Percentiles rank a stretch among this genome's conserved stretches.
Evolutionary conservation across 164 flowering plant species (phyloP).

Genomic region (Chimonanthus praecox): DNA sequence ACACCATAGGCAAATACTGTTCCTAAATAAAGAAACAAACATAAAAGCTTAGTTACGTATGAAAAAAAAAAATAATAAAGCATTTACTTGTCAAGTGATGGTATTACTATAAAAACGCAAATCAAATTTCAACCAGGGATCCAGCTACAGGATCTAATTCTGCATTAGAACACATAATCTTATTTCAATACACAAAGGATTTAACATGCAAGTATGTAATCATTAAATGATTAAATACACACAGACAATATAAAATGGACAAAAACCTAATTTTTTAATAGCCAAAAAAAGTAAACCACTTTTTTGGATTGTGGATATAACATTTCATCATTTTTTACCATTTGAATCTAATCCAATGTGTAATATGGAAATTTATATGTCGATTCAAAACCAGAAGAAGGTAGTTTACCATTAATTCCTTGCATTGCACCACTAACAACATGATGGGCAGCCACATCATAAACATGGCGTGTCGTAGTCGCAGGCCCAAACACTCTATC

Average conservation of each 20-base stretch:
- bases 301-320: no score
- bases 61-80: not conserved
- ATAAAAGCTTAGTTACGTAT: not conserved
- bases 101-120: not conserved
- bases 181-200: not conserved
- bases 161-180: not conserved
- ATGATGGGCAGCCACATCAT: constrained; percentile 72
- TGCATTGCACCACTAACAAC: constrained; percentile 68
- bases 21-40: constrained; percentile 26
- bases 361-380: not conserved
- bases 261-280: no score
- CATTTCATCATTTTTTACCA: no score
- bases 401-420: constrained; percentile 57
- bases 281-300: no score
- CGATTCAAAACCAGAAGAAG: not conserved
- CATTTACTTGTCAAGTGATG: not conserved
- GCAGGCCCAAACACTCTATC: constrained; percentile 80
- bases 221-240: not conserved
- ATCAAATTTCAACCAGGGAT: not conserved
- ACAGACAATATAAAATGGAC: not conserved
- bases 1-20: constrained; percentile 76
- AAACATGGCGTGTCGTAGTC: constrained; percentile 70
- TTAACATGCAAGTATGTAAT: not conserved
- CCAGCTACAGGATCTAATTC: not conserved
- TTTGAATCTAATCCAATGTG: no score